Evolutionary conservation across 2,329 filamentous ascomycete genomes (phyloP).

Genomic region (Diaporthe vaccinii): DNA sequence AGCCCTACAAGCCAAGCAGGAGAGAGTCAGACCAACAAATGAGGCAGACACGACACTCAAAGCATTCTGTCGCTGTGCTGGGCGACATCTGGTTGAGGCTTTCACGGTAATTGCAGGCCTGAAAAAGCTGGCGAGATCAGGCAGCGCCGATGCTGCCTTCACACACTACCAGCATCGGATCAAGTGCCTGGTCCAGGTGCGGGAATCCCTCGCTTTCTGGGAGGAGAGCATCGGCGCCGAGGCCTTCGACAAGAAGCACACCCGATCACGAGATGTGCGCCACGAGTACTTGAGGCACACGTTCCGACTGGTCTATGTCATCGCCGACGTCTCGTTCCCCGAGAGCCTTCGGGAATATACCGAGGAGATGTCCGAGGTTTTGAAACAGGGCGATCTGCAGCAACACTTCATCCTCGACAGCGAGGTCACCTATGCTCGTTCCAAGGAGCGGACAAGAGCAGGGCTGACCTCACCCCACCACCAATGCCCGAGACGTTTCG

Average conservation of each 20-base stretch:
- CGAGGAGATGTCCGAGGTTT: constrained; percentile 26
- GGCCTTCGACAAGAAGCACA: constrained; percentile 33
- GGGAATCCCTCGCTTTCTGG: constrained; percentile 35
- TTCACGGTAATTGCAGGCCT: constrained; percentile 24
- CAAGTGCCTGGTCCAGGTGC: constrained; percentile 32
- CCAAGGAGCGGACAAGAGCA: constrained; percentile 20
- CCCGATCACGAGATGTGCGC: constrained; percentile 24
- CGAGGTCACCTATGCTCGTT: constrained; percentile 31
- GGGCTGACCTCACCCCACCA: constrained; percentile 30
- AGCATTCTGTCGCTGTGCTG: constrained; percentile 34
- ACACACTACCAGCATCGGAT: constrained; percentile 18
- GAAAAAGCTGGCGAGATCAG: background rate
- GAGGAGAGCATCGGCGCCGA: constrained; percentile 35
- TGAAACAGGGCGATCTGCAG: constrained; percentile 15
- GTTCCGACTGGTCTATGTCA: constrained; percentile 27
- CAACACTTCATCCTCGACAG: constrained; percentile 35
- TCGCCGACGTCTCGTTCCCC: constrained; percentile 37
- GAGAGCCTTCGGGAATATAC: constrained; percentile 32
- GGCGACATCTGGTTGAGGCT: constrained; percentile 32
- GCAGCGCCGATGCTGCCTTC: constrained; percentile 23
- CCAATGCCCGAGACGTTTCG: constrained; percentile 23
- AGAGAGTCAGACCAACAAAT: constrained; percentile 13
- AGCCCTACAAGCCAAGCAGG: constrained; percentile 31
- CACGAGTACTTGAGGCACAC: constrained; percentile 32
- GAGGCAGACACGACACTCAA: constrained; percentile 27